Evolutionary conservation across 768 basidiomycete species (phyloP), one percentile per base, ranked within the genome.

Genomic region (Cystofilobasidium bisporidii): DNA sequence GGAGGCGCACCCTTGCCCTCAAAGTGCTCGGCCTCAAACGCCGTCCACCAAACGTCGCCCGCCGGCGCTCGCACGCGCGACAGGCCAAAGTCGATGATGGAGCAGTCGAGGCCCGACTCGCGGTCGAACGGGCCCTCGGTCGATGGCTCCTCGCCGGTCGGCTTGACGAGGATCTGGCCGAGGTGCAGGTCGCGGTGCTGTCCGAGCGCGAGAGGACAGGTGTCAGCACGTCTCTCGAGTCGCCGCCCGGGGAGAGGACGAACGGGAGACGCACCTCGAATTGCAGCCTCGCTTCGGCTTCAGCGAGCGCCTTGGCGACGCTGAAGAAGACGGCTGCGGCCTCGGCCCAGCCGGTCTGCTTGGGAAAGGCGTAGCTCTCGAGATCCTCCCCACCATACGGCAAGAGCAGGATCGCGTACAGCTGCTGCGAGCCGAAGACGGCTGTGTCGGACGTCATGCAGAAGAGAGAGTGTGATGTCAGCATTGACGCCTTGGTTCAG

Each of bases 161-260:
- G 66, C 22, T 86, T 85, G 58, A 98, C 84, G 11, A 99, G 82
- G 60, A 99, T 88, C 76, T 99, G 96, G 26, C 96, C 96, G 84
- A 90, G 91, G 73, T 99, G 96, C n/a, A 99, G 83, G 76, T 99
- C 96, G 38, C 96, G 91, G 77, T 99, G 96, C 94, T 99, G 70
- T 2, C 40, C 40, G 40, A 5, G 12, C 11, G 20, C 5, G 45
- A 10, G 9, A 24, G n/a, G 47, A 22, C 50, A 45, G n/a, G n/a
- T n/a, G n/a, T n/a, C n/a, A n/a, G n/a, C n/a, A n/a, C n/a, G n/a
- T n/a, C n/a, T n/a, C n/a, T n/a, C n/a, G n/a, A n/a, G n/a, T n/a
- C n/a, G n/a, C n/a, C n/a, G n/a, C n/a, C n/a, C n/a, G n/a, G n/a
- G n/a, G 63, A 59, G 62, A 50, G 45, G 33, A 58, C 62, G 70